Evolutionary conservation across 805 yeast species (phyloP).

Genomic region (Cyberlindnera euphorbiae): DNA sequence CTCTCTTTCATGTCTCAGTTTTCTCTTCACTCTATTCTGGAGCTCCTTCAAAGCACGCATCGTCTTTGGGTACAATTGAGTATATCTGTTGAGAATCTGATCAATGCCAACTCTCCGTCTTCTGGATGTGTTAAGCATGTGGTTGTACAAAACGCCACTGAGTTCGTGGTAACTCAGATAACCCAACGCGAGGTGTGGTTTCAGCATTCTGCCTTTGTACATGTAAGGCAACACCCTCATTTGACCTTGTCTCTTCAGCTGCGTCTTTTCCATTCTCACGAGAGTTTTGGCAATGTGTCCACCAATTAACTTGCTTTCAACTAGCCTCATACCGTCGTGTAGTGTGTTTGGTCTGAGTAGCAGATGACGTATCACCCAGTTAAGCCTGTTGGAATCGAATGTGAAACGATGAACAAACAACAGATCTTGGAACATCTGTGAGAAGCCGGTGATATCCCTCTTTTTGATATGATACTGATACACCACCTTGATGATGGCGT

Average conservation of each 20-base stretch:
- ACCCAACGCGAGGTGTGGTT: slow-evolving; percentile 28
- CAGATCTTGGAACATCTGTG: slow-evolving; percentile 16
- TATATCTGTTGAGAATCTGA: slow-evolving; percentile 18
- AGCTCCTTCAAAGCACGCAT: slow-evolving; percentile 28
- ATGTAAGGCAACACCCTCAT: slow-evolving; percentile 20
- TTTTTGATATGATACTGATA: slow-evolving; percentile 6
- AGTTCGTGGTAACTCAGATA: slow-evolving; percentile 19
- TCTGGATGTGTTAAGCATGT: slow-evolving; percentile 14
- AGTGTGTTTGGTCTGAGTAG: slow-evolving; percentile 26
- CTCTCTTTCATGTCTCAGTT: background rate
- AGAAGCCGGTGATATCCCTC: slow-evolving; percentile 6
- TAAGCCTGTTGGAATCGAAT: slow-evolving; percentile 30
- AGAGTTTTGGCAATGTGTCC: slow-evolving; percentile 28
- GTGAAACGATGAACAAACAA: slow-evolving; percentile 25
- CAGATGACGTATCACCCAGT: slow-evolving; percentile 27
- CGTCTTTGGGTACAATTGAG: slow-evolving; percentile 26
- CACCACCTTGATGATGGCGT: slow-evolving; percentile 14
- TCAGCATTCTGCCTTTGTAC: slow-evolving; percentile 18
- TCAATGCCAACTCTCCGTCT: slow-evolving; percentile 8
- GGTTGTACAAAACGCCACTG: slow-evolving; percentile 24
- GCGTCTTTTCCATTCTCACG: slow-evolving; percentile 6
- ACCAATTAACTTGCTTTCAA: slow-evolving; percentile 32
- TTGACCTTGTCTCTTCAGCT: slow-evolving; percentile 11
- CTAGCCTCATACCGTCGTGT: slow-evolving; percentile 25
- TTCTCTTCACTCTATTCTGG: slow-evolving; percentile 6